phyloP scores from a whole-genome alignment of 257 asterid species.

The Agastache rugosa region DNA sequence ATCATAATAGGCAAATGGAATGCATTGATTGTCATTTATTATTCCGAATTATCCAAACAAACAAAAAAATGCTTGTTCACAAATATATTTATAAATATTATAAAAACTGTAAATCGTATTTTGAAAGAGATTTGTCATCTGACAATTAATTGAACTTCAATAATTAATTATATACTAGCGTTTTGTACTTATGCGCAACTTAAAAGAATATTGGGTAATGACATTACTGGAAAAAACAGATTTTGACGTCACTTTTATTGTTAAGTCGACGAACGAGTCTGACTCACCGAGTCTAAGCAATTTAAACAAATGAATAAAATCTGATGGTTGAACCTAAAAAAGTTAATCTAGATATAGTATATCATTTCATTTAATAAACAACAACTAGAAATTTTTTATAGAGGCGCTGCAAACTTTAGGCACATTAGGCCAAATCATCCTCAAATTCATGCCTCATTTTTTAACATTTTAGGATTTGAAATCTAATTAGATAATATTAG shows the following conservation, averaged over 20 bases:
- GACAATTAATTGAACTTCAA: background rate
- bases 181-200: background rate
- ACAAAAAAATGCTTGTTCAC: background rate
- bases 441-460: constrained; percentile 2
- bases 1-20: background rate
- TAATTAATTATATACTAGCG: background rate
- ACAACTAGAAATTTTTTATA: background rate
- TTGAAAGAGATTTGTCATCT: background rate
- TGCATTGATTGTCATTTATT: background rate
- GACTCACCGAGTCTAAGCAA: background rate
- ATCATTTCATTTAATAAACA: background rate
- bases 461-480: constrained; percentile 16
- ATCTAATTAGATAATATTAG: background rate
- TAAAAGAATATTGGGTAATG: no score
- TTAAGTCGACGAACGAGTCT: background rate
- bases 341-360: background rate
- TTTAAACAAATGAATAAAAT: background rate
- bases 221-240: background rate
- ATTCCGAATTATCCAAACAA: background rate
- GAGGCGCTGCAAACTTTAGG: constrained; percentile 23
- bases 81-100: no score
- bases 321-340: background rate
- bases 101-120: background rate
- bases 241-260: background rate
- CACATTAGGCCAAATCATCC: constrained; percentile 18